These are phyloP conservation scores for Eucalyptus victrix DNA, from an alignment of 345 rosid species.

Conservation along the genomic window DNA sequence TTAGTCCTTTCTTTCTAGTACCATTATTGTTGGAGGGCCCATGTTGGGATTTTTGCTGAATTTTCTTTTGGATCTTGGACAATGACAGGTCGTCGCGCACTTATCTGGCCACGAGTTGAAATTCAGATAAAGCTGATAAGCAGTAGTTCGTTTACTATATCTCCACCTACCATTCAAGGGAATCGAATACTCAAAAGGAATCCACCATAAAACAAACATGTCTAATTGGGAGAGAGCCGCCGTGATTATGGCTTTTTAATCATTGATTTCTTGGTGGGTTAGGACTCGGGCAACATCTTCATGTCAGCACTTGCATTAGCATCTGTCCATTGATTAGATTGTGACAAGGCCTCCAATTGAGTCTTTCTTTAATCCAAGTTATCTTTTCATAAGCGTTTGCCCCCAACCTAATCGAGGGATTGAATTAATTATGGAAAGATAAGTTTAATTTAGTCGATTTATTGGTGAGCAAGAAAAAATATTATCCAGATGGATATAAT, in stretches of 20 bases:
- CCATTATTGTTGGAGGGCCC: background rate
- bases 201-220: background rate
- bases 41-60: background rate
- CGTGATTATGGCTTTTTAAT: background rate
- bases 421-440: background rate
- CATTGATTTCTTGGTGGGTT: background rate
- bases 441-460: background rate
- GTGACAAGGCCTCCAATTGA: background rate
- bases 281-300: background rate
- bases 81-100: background rate
- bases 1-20: background rate
- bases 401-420: no score
- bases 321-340: background rate
- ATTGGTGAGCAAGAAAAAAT: background rate
- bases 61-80: background rate
- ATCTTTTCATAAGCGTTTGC: fast-evolving
- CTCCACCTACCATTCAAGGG: background rate
- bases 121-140: background rate
- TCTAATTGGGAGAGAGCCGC: background rate
- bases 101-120: background rate
- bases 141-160: background rate
- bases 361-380: background rate
- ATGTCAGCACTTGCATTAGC: background rate
- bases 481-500: fast-evolving
- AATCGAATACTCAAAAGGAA: background rate